Evolutionary conservation across 1,284 basidiomycete genomes (phyloP), one percentile per base, ranked within the genome.

Genomic region (Chondrostereum purpureum): DNA sequence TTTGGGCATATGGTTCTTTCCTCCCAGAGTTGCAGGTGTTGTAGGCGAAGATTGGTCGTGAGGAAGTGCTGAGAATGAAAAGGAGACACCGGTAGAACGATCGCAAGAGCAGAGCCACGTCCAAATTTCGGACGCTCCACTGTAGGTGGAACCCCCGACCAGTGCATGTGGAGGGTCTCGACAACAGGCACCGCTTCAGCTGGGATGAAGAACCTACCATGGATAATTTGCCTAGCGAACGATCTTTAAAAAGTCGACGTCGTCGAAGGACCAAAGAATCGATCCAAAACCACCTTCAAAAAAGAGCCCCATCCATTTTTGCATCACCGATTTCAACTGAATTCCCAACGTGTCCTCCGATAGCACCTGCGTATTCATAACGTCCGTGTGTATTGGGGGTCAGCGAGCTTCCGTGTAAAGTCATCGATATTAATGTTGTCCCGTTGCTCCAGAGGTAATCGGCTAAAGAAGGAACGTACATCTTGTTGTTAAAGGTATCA

Each of bases 291-390:
- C 37, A 90, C 89, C 69, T 96, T 95, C 51, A 99, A 72, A 48
- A 99, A 67, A 3, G 96, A 95, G 44, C 94, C 74, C 5, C 93
- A 61, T 99, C 96, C 85, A 98, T 95, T 73, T 98, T 98, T 87
- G 99, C 75, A 91, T 90, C 33, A 93, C 75, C 0, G 92, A 88
- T 66, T 95, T 96, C 54, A 99, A 71, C 40, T 80, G 76, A 58
- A 99, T 99, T 3, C 83, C 82, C 27, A 99, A 73, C 12, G 88
- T 87, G 55, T 98, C 92, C 61, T 93, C 88, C 54, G 92, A 94
- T 42, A 99, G 68, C 2, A 98, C 96, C 62, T 92, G 77, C 49
- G 88, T 92, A 67, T 99, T 99, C 24, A 99, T 59, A 99, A 99
- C 34, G 88, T 84, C 31, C 96, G 80, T 50, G 80, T 80, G 24